These are phyloP conservation scores for Coemansia sp. DNA, from an alignment of 192 early-diverging fungal species.

Conservation along the genomic window DNA sequence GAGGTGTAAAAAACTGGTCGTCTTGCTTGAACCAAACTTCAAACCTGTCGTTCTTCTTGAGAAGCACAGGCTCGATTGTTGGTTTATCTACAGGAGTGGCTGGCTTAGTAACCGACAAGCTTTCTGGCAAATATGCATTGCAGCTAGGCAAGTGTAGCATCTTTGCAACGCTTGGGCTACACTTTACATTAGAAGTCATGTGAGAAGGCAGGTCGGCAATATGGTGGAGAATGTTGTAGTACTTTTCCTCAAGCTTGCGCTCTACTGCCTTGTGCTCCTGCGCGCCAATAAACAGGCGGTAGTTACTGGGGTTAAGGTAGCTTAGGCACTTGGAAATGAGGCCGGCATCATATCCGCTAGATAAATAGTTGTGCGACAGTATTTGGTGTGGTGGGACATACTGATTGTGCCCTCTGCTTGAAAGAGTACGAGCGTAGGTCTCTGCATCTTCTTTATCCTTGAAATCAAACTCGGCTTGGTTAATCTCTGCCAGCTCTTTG, in stretches of 20 bases:
- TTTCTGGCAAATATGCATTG: slow-evolving; percentile 32
- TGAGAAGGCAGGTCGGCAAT: slow-evolving; percentile 26
- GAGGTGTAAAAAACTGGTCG: slow-evolving; percentile 85
- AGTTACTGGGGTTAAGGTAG: slow-evolving; percentile 63
- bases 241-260: slow-evolving; percentile 60
- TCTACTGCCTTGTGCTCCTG: slow-evolving; percentile 33
- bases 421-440: not conserved
- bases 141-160: slow-evolving; percentile 10
- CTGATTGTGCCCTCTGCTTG: slow-evolving; percentile 56
- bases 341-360: slow-evolving; percentile 64
- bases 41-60: slow-evolving; percentile 13
- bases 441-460: slow-evolving; percentile 68
- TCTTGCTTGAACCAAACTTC: slow-evolving; percentile 94
- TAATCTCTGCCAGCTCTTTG: slow-evolving; percentile 41
- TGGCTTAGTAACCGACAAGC: slow-evolving; percentile 7
- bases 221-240: slow-evolving; percentile 81
- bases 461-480: slow-evolving; percentile 59
- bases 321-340: slow-evolving; percentile 64
- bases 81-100: not conserved
- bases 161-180: not conserved
- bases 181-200: not conserved
- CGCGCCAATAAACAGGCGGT: slow-evolving; percentile 52
- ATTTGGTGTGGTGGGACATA: slow-evolving; percentile 65
- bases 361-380: slow-evolving; percentile 66
- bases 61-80: slow-evolving; percentile 14